Percentiles rank a stretch among this genome's conserved stretches.
These are phyloP conservation scores for Actinomortierella wolfii DNA, from an alignment of 371 early-diverging fungal genomes.

Conservation along the genomic window DNA sequence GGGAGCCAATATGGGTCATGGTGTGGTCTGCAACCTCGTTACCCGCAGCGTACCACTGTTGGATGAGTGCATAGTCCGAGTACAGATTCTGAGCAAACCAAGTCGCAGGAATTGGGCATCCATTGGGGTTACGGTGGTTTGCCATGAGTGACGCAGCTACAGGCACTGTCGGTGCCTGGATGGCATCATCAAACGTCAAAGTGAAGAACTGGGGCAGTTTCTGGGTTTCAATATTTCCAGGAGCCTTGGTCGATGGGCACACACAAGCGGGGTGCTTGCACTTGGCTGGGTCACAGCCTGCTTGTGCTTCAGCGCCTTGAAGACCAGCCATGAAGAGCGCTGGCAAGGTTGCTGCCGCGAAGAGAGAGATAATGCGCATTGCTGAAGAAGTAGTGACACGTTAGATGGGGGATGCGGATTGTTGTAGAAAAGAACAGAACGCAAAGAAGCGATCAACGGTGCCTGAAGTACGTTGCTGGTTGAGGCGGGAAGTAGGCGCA, in stretches of 20 bases:
- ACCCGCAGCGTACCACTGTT: conserved; percentile 75
- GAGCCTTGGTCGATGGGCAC: conserved; percentile 67
- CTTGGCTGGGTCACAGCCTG: conserved; percentile 62
- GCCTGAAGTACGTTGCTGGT: no score
- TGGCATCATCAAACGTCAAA: conserved; percentile 73
- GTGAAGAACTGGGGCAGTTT: conserved; percentile 78
- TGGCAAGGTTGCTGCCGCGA: conserved; percentile 20
- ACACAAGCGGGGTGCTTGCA: conserved; percentile 72
- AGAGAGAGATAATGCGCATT: conserved; percentile 30
- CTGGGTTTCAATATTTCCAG: conserved; percentile 56
- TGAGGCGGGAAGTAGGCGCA: no score
- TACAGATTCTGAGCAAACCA: conserved; percentile 72
- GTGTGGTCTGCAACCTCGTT: conserved; percentile 75
- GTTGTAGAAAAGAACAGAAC: not conserved
- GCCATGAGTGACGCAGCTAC: conserved; percentile 22
- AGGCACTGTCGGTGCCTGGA: conserved; percentile 55
- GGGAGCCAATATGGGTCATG: conserved; percentile 63
- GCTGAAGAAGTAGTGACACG: not conserved
- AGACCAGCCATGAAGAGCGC: conserved; percentile 22
- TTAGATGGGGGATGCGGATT: not conserved
- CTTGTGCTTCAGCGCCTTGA: conserved; percentile 27
- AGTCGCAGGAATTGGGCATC: conserved; percentile 70
- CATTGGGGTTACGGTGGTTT: conserved; percentile 61
- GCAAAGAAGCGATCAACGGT: no score
- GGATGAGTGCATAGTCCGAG: conserved; percentile 67